Evolutionary conservation across 2,329 filamentous ascomycete species (phyloP), one percentile per base, ranked within the genome.

Genomic region (Iodosphaeria phyllophila): DNA sequence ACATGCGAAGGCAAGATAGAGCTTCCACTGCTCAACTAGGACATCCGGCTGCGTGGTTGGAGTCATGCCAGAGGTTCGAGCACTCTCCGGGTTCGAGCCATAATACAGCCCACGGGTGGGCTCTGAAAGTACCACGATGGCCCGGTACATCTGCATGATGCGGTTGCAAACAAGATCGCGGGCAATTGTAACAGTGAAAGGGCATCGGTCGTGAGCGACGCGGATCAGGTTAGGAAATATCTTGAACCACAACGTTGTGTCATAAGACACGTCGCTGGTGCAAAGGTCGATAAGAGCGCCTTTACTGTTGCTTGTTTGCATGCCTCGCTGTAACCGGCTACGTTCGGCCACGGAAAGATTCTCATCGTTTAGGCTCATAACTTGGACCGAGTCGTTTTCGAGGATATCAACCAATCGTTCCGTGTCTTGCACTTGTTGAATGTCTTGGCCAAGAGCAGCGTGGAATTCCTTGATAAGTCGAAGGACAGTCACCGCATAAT

Each of bases 1-100:
- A 50, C 91, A 98, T 7, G 86, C 89, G 52, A 98, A 93, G 28
- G 93, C 84, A 14, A 98, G 61, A 46, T 95, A 95, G 3, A 95
- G 58, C 49, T 93, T 95, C 86, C 86, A 98, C 45, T 98, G 89
- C 48, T 95, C 91, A 30, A 98, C 71, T 29, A 93, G 61, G 13
- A 92, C 71, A 38, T 92, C 83, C 0, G 84, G 78, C 11, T 83
- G 76, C 1, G 75, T 74, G 3, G 70, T 74, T 30, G 64, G 71
- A 30, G 63, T 65, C 42, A 69, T 58, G 35, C 48, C 52, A 2
- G 52, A 47, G 13, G 55, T 44, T 13, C 63, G 55, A 15, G 54
- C 59, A 40, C 61, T 72, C 15, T 58, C 56, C 5, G 62, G 54
- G 24, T 73, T 66, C 11, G 64, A 55, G 27, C 70, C 70, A 33